phyloP scores from a whole-genome alignment of 2,329 filamentous ascomycete genomes.

The Aureobasidium zeae region DNA sequence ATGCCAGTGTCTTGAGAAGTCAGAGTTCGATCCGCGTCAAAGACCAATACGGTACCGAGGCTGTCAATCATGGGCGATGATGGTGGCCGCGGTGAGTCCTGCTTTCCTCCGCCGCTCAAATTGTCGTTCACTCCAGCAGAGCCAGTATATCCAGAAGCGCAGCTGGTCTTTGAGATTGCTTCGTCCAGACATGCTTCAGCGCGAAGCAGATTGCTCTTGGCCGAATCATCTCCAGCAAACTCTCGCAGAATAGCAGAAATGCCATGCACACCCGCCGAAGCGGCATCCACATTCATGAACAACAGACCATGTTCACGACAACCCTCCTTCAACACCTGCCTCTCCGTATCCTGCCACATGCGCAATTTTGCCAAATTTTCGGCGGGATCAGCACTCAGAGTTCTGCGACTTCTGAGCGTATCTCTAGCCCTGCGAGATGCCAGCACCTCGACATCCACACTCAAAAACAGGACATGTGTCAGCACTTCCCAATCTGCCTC shows the following conservation, averaged over 20 bases:
- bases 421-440: not conserved
- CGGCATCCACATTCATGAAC: too few species aligned
- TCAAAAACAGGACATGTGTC: not conserved
- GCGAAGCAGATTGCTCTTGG: too few species aligned
- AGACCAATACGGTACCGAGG: conserved; percentile 41
- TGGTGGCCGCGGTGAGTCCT: too few species aligned
- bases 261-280: too few species aligned
- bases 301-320: conserved; percentile 41
- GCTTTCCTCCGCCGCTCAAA: too few species aligned
- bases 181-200: too few species aligned
- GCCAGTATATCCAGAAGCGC: too few species aligned
- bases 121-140: too few species aligned
- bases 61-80: not conserved
- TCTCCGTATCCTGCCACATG: conserved; percentile 31
- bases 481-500: conserved; percentile 33
- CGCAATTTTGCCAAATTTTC: conserved; percentile 4
- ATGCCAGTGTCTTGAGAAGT: conserved; percentile 40
- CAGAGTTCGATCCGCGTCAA: conserved; percentile 53
- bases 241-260: too few species aligned
- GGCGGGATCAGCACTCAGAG: not conserved
- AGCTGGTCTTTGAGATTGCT: too few species aligned
- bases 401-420: not conserved
- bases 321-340: conserved; percentile 32
- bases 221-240: too few species aligned
- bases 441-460: not conserved